Evolutionary conservation across 2,329 filamentous ascomycete genomes (phyloP).

Genomic region (Thielaviopsis musarum): DNA sequence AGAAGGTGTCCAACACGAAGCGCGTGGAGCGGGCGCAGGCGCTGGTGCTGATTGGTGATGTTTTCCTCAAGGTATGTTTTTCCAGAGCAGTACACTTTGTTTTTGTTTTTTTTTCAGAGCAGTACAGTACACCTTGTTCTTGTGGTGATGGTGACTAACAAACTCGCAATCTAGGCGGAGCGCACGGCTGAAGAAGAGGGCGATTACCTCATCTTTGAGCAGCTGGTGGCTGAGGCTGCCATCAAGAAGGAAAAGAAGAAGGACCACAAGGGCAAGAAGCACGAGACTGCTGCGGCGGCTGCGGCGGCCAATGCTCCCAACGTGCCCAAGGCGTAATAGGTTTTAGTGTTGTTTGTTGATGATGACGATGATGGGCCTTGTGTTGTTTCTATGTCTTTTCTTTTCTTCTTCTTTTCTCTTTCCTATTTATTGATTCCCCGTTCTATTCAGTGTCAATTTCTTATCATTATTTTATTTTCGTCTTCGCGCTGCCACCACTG

Average conservation of each 20-base stretch:
- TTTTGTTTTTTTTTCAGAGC: too few species aligned
- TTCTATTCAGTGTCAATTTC: not conserved
- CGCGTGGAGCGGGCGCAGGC: conserved; percentile 81
- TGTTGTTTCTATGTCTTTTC: not conserved
- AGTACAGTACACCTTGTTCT: not conserved
- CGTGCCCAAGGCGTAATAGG: conserved; percentile 15
- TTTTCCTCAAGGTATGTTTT: conserved; percentile 61
- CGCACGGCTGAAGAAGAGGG: conserved; percentile 91
- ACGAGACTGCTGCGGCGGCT: conserved; percentile 20
- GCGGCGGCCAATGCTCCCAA: conserved; percentile 13
- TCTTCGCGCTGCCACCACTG: not conserved
- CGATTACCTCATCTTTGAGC: conserved; percentile 96
- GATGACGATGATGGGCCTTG: not conserved
- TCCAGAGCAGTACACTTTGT: not conserved
- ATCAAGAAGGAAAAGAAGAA: conserved; percentile 74
- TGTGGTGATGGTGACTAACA: conserved; percentile 7
- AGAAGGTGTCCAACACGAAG: conserved; percentile 67
- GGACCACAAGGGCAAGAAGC: conserved; percentile 36
- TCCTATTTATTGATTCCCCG: not conserved
- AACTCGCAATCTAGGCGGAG: conserved; percentile 42
- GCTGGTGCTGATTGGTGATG: conserved; percentile 71
- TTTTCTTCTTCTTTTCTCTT: not conserved
- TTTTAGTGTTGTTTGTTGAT: not conserved
- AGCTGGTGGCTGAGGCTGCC: conserved; percentile 89
- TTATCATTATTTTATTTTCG: not conserved